Evolutionary conservation across 495 filamentous ascomycete species (phyloP).

Genomic region (Penicillium roqueforti): DNA sequence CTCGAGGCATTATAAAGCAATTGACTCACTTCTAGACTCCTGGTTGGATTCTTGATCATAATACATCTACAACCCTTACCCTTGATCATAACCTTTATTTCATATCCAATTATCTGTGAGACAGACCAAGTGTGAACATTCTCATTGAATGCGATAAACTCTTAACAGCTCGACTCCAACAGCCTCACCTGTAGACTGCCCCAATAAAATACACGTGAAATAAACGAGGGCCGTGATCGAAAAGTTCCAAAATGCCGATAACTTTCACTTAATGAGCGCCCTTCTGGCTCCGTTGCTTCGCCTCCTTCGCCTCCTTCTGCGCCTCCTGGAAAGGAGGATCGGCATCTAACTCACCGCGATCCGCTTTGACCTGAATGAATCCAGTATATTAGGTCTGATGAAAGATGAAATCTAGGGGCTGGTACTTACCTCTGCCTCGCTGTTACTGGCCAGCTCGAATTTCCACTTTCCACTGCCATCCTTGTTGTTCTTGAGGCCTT

Average conservation of each 20-base stretch:
- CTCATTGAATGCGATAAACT: neutral
- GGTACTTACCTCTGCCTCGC: constrained; percentile 65
- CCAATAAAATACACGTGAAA: neutral
- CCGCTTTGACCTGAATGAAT: constrained; percentile 55
- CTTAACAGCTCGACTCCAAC: too few relatives aligned
- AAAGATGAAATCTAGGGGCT: neutral
- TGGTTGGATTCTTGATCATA: constrained; percentile 6
- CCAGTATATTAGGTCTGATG: neutral
- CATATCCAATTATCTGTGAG: neutral
- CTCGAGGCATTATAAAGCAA: constrained; percentile 18
- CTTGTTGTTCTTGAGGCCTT: constrained; percentile 64
- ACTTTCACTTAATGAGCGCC: constrained; percentile 8
- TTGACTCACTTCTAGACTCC: constrained; percentile 1
- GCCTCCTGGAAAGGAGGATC: constrained; percentile 42
- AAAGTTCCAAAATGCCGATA: neutral
- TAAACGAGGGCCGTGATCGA: neutral
- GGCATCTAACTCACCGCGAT: constrained; percentile 51
- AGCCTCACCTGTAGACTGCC: neutral
- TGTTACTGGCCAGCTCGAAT: constrained; percentile 70
- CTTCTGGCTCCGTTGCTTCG: constrained; percentile 14
- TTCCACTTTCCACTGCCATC: constrained; percentile 78
- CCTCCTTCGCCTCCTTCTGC: constrained; percentile 49
- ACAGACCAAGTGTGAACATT: neutral
- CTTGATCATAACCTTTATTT: neutral
- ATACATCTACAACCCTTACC: constrained; percentile 3